Evolutionary conservation across 257 asterid genomes (phyloP).

Genomic region (Capsicum chinense): DNA sequence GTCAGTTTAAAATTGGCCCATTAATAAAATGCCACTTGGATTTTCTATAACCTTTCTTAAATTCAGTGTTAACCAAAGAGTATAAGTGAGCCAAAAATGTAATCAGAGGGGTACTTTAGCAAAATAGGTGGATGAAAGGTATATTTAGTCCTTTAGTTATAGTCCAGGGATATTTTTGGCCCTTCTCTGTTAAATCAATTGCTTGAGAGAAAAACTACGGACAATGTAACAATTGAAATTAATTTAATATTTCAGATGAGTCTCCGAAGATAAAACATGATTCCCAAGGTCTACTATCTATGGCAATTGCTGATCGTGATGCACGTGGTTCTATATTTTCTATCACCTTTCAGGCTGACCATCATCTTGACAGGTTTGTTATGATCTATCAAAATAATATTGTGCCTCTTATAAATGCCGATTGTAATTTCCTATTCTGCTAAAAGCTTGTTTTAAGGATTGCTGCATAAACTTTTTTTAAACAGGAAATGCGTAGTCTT

Average conservation of each 20-base stretch:
- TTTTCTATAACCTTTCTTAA: not conserved
- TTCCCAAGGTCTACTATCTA: slow-evolving; percentile 81
- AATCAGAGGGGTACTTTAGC: not conserved
- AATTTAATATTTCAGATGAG: slow-evolving; percentile 65
- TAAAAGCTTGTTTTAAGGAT: not conserved
- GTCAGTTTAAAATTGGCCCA: no score
- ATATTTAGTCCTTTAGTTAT: not conserved
- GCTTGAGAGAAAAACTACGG: not conserved
- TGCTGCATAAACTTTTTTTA: slow-evolving; percentile 26
- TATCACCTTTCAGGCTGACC: slow-evolving; percentile 86
- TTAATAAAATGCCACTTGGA: no score
- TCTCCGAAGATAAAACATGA: slow-evolving; percentile 84
- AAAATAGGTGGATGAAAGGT: not conserved
- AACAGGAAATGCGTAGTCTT: slow-evolving; percentile 86
- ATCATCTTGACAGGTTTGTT: slow-evolving; percentile 88
- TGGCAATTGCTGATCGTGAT: slow-evolving; percentile 90
- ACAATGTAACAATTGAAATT: slow-evolving; percentile 31
- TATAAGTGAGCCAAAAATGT: not conserved
- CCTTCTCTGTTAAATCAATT: not conserved
- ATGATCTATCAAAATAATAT: not conserved
- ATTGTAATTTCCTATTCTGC: slow-evolving; percentile 16
- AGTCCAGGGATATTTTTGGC: not conserved
- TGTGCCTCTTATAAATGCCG: not conserved
- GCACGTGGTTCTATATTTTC: slow-evolving; percentile 85
- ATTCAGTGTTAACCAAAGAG: not conserved